Percentiles rank a stretch among this genome's conserved stretches.
Conservation (phyloP, 192 early-diverging fungal genomes). For the Coemansia sp. region DNA sequence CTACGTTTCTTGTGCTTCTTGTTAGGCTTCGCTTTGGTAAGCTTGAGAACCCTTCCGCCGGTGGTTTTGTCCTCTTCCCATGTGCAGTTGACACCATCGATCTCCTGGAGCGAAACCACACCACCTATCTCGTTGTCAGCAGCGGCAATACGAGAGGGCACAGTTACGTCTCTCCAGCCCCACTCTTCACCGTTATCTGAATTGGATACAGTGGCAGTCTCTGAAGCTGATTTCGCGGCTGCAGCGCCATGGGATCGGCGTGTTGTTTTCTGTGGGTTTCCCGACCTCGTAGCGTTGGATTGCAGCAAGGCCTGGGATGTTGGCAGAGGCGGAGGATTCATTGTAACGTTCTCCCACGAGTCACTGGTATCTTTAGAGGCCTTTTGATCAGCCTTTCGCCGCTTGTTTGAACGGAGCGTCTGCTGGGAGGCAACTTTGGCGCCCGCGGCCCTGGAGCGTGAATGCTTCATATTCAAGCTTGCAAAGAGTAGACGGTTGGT, state of each 20-base stretch:
- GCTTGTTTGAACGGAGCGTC: constrained; percentile 6
- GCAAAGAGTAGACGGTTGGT: no score
- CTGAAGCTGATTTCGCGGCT: no score
- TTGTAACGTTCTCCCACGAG: constrained; percentile 26
- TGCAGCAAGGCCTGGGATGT: neutral
- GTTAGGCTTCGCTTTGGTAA: constrained; percentile 40
- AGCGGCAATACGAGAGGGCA: constrained; percentile 52
- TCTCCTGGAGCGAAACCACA: constrained; percentile 84
- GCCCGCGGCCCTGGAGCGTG: neutral
- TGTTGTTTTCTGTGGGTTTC: neutral
- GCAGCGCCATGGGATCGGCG: neutral
- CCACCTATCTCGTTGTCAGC: constrained; percentile 72
- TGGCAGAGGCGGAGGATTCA: constrained; percentile 53
- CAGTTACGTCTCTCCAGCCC: constrained; percentile 61
- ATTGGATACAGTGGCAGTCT: neutral
- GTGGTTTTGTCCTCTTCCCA: constrained; percentile 59
- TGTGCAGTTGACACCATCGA: constrained; percentile 79
- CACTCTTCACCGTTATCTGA: constrained; percentile 41
- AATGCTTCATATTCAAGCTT: neutral
- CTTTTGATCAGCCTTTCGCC: constrained; percentile 17
- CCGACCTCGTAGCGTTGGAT: neutral
- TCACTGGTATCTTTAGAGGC: neutral
- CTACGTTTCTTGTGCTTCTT: constrained; percentile 22
- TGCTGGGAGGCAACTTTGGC: neutral
- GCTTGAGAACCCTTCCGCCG: constrained; percentile 69